These are phyloP conservation scores for Tylopilus subfusipes DNA, from an alignment of 768 basidiomycete species.

Conservation along the genomic window DNA sequence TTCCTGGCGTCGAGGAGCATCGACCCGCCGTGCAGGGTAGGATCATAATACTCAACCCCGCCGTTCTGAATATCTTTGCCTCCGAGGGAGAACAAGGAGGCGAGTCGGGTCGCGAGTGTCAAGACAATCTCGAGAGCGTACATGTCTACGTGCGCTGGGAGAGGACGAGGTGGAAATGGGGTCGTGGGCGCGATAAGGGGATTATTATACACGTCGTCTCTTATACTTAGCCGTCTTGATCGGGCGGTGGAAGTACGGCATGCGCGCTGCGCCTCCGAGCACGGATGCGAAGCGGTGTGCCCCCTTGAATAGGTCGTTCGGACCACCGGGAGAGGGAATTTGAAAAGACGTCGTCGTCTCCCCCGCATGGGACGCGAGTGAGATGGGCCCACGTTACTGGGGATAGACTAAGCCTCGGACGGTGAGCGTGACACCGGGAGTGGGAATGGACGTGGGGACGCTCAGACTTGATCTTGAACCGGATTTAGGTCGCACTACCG, in stretches of 20 bases:
- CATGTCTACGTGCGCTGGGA: slow-evolving; percentile 4
- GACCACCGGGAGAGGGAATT: not conserved
- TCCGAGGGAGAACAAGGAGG: not conserved
- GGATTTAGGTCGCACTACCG: not conserved
- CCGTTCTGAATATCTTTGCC: not conserved
- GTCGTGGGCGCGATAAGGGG: not conserved
- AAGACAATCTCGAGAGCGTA: not conserved
- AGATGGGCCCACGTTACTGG: not conserved
- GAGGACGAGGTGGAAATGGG: not conserved
- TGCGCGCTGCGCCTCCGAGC: too few relatives aligned
- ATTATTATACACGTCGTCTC: not conserved
- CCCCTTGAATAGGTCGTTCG: not conserved
- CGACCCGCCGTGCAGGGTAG: slow-evolving; percentile 38
- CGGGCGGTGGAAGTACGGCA: not conserved
- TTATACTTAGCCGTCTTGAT: not conserved
- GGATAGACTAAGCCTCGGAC: not conserved
- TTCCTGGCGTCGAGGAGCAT: slow-evolving; percentile 38
- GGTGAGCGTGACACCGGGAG: not conserved
- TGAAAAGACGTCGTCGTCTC: too few relatives aligned
- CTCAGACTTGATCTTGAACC: not conserved
- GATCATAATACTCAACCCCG: slow-evolving; percentile 34
- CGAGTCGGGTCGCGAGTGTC: not conserved
- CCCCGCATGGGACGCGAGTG: not conserved
- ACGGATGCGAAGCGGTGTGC: too few relatives aligned
- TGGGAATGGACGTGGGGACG: not conserved